Evolutionary conservation across 2,329 filamentous ascomycete species (phyloP).

Genomic region (Verticillium dahliae): DNA sequence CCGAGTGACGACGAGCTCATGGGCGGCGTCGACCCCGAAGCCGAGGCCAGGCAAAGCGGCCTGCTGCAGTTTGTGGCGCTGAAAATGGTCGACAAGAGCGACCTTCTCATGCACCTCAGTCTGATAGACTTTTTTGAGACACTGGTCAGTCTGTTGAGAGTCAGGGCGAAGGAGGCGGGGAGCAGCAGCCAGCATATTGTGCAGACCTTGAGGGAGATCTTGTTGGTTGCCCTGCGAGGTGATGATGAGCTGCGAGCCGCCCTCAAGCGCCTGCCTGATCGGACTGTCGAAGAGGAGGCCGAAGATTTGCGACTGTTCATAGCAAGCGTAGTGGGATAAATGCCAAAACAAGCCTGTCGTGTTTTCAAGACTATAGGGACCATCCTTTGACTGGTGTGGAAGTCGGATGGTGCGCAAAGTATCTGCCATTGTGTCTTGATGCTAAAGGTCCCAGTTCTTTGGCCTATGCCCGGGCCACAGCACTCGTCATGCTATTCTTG

Average conservation of each 20-base stretch:
- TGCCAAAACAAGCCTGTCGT: too few species aligned
- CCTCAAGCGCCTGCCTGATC: constrained; percentile 36
- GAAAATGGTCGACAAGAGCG: constrained; percentile 42
- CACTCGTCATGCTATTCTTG: too few species aligned
- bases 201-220: constrained; percentile 26
- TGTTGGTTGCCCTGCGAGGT: constrained; percentile 30
- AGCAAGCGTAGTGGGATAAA: constrained; percentile 26
- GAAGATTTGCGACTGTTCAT: constrained; percentile 40
- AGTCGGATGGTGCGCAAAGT: too few species aligned
- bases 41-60: constrained; percentile 24
- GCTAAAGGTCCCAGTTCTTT: too few species aligned
- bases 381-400: too few species aligned
- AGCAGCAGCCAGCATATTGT: constrained; percentile 27
- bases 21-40: constrained; percentile 11
- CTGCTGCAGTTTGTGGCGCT: constrained; percentile 45
- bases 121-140: constrained; percentile 49
- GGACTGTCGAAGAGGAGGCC: constrained; percentile 44
- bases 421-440: too few species aligned
- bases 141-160: constrained; percentile 39
- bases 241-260: constrained; percentile 31
- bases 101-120: constrained; percentile 42
- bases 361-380: too few species aligned
- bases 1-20: not conserved
- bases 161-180: not conserved
- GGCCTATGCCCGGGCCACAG: too few species aligned